A percentile compares a stretch with the other conserved stretches of the same genome.
phyloP scores from a whole-genome alignment of 352 stramenopile species.

The Chloridella minuta region DNA sequence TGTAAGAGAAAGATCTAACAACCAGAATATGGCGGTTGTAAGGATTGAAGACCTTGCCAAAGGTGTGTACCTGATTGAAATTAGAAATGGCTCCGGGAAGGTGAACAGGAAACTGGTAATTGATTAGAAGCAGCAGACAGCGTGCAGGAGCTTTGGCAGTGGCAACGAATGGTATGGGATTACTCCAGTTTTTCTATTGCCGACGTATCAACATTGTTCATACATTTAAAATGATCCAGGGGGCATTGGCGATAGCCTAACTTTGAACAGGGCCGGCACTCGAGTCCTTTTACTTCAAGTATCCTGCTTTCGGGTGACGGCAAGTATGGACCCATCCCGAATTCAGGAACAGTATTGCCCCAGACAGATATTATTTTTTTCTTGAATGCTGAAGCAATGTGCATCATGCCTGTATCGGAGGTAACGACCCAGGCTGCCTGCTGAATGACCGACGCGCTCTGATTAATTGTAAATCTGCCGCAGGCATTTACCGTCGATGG shows the following conservation, averaged over 20 bases:
- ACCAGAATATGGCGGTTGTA: too few relatives aligned
- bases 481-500: background rate
- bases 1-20: too few relatives aligned
- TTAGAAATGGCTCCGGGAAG: background rate
- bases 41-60: background rate
- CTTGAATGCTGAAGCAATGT: background rate
- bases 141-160: too few relatives aligned
- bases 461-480: background rate
- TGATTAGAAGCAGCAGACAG: too few relatives aligned
- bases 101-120: background rate
- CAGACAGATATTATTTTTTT: background rate
- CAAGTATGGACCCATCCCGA: background rate
- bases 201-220: background rate
- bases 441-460: background rate
- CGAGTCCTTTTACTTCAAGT: background rate
- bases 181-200: background rate
- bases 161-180: too few relatives aligned
- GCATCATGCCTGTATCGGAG: background rate
- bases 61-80: background rate
- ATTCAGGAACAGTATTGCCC: background rate
- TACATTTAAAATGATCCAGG: background rate
- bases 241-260: background rate
- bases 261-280: background rate
- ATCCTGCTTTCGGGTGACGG: background rate
- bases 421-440: background rate